Conservation (phyloP, 108 stramenopile genomes). For the Skeletonema tropicum region DNA sequence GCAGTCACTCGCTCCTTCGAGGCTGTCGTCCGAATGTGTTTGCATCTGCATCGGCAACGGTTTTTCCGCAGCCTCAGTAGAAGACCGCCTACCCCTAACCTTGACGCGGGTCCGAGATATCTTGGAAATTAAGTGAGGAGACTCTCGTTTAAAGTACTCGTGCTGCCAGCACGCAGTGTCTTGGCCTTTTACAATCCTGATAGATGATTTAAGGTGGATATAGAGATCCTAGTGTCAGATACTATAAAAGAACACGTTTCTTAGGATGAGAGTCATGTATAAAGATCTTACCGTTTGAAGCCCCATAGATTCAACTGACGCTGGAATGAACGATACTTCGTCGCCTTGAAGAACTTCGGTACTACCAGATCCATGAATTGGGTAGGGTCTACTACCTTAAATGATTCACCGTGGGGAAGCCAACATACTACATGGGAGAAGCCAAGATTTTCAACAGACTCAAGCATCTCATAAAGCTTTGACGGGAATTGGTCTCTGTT, state of each 20-base stretch:
- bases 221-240: background rate
- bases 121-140: background rate
- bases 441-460: too few species aligned
- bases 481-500: too few species aligned
- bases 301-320: constrained; percentile 15
- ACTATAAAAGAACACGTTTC: background rate
- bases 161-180: background rate
- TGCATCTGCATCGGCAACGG: background rate
- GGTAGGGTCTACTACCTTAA: constrained; percentile 62
- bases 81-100: background rate
- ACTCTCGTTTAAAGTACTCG: background rate
- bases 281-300: constrained; percentile 9
- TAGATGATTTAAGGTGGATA: too few species aligned
- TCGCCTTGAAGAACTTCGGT: too few species aligned
- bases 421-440: too few species aligned
- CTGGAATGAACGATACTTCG: constrained; percentile 16
- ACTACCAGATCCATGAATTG: too few species aligned
- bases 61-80: too few species aligned
- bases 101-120: background rate
- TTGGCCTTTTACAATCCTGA: too few species aligned
- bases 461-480: too few species aligned
- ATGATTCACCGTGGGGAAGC: constrained; percentile 74
- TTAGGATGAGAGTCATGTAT: background rate
- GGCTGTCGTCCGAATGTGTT: background rate
- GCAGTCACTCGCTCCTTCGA: background rate